phyloP scores from a whole-genome alignment of 2,329 filamentous ascomycete species.

The Pseudogymnoascus sp. region DNA sequence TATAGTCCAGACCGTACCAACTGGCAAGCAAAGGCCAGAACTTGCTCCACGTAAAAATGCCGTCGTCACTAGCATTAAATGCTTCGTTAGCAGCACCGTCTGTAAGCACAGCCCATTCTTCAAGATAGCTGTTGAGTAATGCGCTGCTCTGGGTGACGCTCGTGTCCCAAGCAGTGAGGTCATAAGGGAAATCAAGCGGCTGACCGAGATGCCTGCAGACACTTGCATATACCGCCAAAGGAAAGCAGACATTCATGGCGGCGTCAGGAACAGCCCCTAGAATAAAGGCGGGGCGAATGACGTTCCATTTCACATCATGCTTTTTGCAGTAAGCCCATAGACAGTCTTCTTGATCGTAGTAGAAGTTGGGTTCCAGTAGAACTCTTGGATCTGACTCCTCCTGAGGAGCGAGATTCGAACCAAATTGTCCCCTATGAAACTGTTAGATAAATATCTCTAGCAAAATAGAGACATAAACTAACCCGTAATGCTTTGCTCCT shows the following conservation, averaged over 20 bases:
- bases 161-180: conserved; percentile 25
- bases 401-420: not conserved
- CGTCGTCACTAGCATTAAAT: conserved; percentile 43
- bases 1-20: conserved; percentile 37
- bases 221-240: conserved; percentile 42
- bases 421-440: not conserved
- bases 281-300: conserved; percentile 41
- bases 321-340: conserved; percentile 37
- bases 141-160: too few relatives aligned
- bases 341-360: conserved; percentile 46
- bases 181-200: conserved; percentile 37
- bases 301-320: conserved; percentile 36
- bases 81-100: conserved; percentile 35
- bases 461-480: too few relatives aligned
- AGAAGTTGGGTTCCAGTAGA: conserved; percentile 43
- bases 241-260: conserved; percentile 42
- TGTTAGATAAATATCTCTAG: not conserved
- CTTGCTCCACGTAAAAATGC: conserved; percentile 38
- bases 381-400: conserved; percentile 34
- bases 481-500: too few relatives aligned
- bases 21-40: conserved; percentile 40
- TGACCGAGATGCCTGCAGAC: conserved; percentile 37
- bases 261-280: conserved; percentile 42
- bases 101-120: conserved; percentile 42
- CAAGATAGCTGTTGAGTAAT: conserved; percentile 37